These are phyloP conservation scores for Stagonosporopsis cucurbitacearum DNA, from an alignment of 2,329 filamentous ascomycete species.

Conservation along the genomic window DNA sequence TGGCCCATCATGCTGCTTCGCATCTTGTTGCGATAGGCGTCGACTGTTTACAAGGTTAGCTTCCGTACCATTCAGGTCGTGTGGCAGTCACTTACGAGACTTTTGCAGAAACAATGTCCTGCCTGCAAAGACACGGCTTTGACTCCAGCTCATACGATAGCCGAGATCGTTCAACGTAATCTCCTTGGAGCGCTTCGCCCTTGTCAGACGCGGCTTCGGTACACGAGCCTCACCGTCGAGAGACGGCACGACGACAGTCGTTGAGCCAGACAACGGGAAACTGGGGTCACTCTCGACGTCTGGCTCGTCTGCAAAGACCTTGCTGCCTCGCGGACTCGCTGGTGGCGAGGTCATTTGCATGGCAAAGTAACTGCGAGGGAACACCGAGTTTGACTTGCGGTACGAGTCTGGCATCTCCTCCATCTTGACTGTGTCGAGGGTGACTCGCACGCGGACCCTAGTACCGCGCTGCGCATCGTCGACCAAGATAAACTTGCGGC, in stretches of 20 bases:
- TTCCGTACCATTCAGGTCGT: not conserved
- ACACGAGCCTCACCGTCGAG: conserved; percentile 78
- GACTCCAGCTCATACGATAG: conserved; percentile 95
- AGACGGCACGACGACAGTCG: conserved; percentile 57
- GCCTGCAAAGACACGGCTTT: conserved; percentile 88
- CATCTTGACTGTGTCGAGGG: conserved; percentile 91
- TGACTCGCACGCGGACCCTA: conserved; percentile 86
- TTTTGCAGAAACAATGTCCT: conserved; percentile 87
- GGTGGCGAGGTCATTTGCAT: conserved; percentile 90
- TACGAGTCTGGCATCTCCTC: conserved; percentile 96
- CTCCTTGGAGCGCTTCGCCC: conserved; percentile 75
- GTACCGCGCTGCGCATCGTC: conserved; percentile 80
- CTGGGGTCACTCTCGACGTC: conserved; percentile 54
- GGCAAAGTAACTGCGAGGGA: conserved; percentile 88
- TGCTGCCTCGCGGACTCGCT: conserved; percentile 74
- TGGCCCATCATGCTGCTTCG: conserved; percentile 78
- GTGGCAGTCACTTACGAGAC: conserved; percentile 73
- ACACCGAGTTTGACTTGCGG: conserved; percentile 87
- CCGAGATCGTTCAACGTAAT: conserved; percentile 91
- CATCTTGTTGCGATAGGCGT: conserved; percentile 93
- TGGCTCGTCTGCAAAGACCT: conserved; percentile 73
- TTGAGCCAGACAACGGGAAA: conserved; percentile 52
- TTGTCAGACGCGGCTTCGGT: conserved; percentile 75
- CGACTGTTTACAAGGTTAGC: conserved; percentile 65
- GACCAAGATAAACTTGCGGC: conserved; percentile 95